Percentiles rank a stretch among this genome's conserved stretches.
Evolutionary conservation across 2,329 filamentous ascomycete genomes (phyloP).

Genomic region (Fusarium citri): DNA sequence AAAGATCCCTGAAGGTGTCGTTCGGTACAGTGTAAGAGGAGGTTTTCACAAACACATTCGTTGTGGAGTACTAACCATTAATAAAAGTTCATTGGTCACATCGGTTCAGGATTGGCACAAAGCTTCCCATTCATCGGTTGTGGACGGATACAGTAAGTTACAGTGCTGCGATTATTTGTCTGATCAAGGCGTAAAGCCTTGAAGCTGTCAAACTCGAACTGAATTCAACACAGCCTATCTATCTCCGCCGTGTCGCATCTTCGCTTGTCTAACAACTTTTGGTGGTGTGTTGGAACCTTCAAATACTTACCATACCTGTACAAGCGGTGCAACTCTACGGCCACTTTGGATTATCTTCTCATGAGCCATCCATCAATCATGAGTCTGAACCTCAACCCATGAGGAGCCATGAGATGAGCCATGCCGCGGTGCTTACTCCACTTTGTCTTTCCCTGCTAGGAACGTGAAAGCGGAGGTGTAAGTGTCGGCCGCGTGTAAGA

Average conservation of each 20-base stretch:
- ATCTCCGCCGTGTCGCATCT: conserved; percentile 15
- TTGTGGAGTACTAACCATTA: conserved; percentile 19
- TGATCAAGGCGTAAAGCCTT: conserved; percentile 2
- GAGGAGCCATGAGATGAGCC: conserved; percentile 32
- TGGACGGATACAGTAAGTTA: conserved; percentile 25
- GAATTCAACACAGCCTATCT: conserved; percentile 15
- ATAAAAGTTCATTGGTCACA: conserved; percentile 25
- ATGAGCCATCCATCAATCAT: conserved; percentile 30
- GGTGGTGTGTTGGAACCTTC: conserved; percentile 28
- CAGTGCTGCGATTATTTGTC: conserved; percentile 14
- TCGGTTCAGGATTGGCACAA: conserved; percentile 18
- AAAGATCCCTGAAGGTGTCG: conserved; percentile 25
- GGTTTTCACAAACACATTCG: conserved; percentile 24
- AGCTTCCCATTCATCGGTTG: conserved; percentile 25
- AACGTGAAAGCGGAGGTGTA: conserved; percentile 40
- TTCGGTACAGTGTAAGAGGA: conserved; percentile 29
- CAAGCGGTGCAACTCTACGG: conserved; percentile 32
- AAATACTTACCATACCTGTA: conserved; percentile 24
- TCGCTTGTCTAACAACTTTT: conserved; percentile 27
- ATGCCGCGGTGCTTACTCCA: conserved; percentile 38
- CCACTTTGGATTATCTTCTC: conserved; percentile 21
- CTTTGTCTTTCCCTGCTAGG: conserved; percentile 42
- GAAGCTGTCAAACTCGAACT: conserved; percentile 17
- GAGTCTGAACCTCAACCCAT: conserved; percentile 31
- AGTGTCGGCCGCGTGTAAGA: conserved; percentile 30